These are phyloP conservation scores for Phoma herbarum DNA, from an alignment of 2,329 filamentous ascomycete genomes.

Conservation along the genomic window DNA sequence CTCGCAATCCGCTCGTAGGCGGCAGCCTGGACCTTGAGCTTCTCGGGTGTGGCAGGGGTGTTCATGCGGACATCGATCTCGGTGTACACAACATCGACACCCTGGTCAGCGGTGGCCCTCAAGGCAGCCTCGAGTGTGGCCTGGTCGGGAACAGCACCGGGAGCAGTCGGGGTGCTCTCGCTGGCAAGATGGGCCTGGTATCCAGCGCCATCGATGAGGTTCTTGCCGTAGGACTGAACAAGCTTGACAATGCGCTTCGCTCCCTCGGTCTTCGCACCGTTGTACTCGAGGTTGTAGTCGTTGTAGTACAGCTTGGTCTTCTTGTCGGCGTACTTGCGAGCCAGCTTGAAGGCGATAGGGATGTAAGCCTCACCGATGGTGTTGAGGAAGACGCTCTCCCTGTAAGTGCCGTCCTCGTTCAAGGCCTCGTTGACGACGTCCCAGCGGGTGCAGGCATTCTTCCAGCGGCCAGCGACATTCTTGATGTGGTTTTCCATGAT, in stretches of 20 bases:
- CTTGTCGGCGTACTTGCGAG: slow-evolving; percentile 50
- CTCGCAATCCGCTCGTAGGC: slow-evolving; percentile 56
- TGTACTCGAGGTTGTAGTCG: slow-evolving; percentile 70
- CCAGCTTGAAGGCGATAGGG: slow-evolving; percentile 56
- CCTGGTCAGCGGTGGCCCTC: slow-evolving; percentile 60
- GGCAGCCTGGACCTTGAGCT: slow-evolving; percentile 57
- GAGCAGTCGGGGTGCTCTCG: slow-evolving; percentile 61
- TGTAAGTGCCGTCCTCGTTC: slow-evolving; percentile 58
- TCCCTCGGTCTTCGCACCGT: slow-evolving; percentile 55
- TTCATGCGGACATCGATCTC: slow-evolving; percentile 67
- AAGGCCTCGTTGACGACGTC: slow-evolving; percentile 56
- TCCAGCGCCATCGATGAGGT: slow-evolving; percentile 68
- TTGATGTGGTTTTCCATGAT: slow-evolving; percentile 56
- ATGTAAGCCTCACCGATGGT: slow-evolving; percentile 57
- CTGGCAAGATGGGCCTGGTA: slow-evolving; percentile 66
- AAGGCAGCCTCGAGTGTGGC: slow-evolving; percentile 59
- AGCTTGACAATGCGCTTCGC: slow-evolving; percentile 51
- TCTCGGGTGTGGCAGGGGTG: slow-evolving; percentile 57
- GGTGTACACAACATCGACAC: slow-evolving; percentile 68
- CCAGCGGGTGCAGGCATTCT: slow-evolving; percentile 52
- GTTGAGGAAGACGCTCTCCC: slow-evolving; percentile 53
- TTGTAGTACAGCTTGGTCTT: slow-evolving; percentile 64
- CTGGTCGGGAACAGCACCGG: slow-evolving; percentile 54
- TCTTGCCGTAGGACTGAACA: slow-evolving; percentile 53
- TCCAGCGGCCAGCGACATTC: slow-evolving; percentile 50